Percentiles rank a stretch among this genome's conserved stretches.
Conservation (phyloP, 371 early-diverging fungal genomes). For the Hamiltosporidium tvaerminnensis region DNA sequence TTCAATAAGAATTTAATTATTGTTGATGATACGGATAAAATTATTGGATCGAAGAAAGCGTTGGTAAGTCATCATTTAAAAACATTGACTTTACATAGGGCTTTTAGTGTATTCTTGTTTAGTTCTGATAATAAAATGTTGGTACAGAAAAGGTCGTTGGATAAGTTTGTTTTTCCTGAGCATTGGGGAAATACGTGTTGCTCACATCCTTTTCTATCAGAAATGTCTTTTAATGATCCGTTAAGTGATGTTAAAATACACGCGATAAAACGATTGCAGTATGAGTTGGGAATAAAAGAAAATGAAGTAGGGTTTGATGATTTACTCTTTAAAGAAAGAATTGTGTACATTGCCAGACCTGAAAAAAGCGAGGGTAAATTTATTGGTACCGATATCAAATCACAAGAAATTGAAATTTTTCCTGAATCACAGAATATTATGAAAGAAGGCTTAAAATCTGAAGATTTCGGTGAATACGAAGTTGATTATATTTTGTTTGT, state of each 20-base stretch:
- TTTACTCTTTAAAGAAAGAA: slow-evolving; percentile 9
- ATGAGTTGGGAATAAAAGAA: slow-evolving; percentile 14
- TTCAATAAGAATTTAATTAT: slow-evolving; percentile 17
- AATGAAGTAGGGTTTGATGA: slow-evolving; percentile 1
- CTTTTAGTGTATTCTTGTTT: slow-evolving; percentile 22
- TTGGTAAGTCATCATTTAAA: neutral
- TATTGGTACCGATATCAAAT: neutral
- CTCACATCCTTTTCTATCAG: slow-evolving; percentile 19
- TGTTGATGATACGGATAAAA: slow-evolving; percentile 16
- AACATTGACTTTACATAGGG: slow-evolving; percentile 10
- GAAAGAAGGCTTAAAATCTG: neutral
- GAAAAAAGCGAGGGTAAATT: no score
- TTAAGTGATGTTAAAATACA: slow-evolving; percentile 12
- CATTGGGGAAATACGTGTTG: slow-evolving; percentile 27
- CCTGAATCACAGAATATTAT: neutral
- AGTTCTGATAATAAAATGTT: slow-evolving; percentile 7
- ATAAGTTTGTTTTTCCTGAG: slow-evolving; percentile 20
- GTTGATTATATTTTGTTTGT: slow-evolving; percentile 4
- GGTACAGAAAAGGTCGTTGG: slow-evolving; percentile 8
- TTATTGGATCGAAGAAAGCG: slow-evolving; percentile 18
- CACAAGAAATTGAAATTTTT: neutral
- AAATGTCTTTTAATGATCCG: slow-evolving; percentile 11
- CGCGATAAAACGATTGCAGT: slow-evolving; percentile 9
- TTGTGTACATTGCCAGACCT: slow-evolving; percentile 14
- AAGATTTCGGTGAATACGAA: slow-evolving; percentile 1